These are phyloP conservation scores for Antrodiella citrinella DNA, from an alignment of 768 basidiomycete species.

Conservation along the genomic window DNA sequence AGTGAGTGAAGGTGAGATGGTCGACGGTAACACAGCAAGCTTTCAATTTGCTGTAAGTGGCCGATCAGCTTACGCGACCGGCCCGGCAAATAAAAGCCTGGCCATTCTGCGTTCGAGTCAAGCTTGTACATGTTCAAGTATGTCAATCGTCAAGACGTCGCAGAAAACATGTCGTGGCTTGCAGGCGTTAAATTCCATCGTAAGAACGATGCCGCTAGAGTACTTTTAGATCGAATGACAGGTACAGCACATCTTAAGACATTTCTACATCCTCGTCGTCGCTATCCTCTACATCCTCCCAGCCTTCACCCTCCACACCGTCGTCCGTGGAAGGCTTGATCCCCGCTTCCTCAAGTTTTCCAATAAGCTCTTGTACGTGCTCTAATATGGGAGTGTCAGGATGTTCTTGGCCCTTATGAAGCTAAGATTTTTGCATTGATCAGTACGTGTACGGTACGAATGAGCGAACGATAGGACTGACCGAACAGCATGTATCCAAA, in stretches of 20 bases:
- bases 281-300: constrained; percentile 55
- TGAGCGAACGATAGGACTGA: neutral
- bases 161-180: no score
- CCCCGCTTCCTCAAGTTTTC: constrained; percentile 57
- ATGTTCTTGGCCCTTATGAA: constrained; percentile 65
- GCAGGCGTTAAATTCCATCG: no score
- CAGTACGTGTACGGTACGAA: neutral
- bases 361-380: constrained; percentile 68
- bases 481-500: constrained; percentile 78
- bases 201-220: no score
- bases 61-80: no score
- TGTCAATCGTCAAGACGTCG: no score
- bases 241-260: constrained; percentile 15
- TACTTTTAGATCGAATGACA: constrained; percentile 11
- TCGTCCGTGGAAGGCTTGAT: constrained; percentile 53
- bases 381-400: constrained; percentile 69
- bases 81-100: no score
- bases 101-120: no score
- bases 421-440: constrained; percentile 29
- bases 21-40: no score
- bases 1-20: no score
- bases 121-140: no score
- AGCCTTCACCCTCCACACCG: constrained; percentile 43
- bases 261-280: constrained; percentile 40
- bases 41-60: no score